These are phyloP conservation scores for Prinsepia uniflora DNA, from an alignment of 306 rosid species.

Conservation along the genomic window DNA sequence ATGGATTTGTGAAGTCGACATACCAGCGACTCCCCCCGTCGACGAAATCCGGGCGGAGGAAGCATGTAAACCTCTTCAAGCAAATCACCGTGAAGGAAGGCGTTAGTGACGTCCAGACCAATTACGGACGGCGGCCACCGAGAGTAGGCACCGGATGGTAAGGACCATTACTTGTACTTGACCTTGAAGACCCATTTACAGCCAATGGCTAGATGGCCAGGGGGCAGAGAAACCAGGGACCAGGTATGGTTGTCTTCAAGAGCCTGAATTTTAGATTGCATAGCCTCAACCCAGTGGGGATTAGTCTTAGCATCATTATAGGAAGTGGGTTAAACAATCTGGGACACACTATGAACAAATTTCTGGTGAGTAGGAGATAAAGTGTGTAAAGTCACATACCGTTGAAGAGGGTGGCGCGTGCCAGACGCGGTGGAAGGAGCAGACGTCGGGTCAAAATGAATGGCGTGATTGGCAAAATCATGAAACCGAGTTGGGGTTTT, in stretches of 20 bases:
- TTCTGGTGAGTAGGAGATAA: too few relatives aligned
- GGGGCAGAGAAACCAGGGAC: not conserved
- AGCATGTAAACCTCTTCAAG: too few relatives aligned
- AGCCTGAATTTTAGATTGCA: not conserved
- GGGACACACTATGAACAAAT: not conserved
- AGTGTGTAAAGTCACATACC: not conserved
- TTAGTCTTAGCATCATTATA: too few relatives aligned
- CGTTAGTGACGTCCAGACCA: too few relatives aligned
- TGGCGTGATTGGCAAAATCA: too few relatives aligned
- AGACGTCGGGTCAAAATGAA: rapidly evolving
- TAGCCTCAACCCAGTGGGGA: not conserved
- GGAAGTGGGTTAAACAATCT: not conserved
- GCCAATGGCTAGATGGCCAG: not conserved
- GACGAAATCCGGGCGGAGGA: too few relatives aligned
- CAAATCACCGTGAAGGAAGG: too few relatives aligned
- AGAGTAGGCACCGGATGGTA: too few relatives aligned
- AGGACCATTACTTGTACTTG: not conserved
- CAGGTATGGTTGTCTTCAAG: not conserved
- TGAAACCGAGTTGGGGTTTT: not conserved
- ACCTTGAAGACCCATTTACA: not conserved
- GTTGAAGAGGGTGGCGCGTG: not conserved
- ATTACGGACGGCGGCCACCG: too few relatives aligned
- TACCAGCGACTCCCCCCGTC: not conserved
- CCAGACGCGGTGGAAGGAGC: not conserved
- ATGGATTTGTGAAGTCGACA: not conserved